Conservation (phyloP, 2,329 filamentous ascomycete species). For the Delphinella strobiligena region DNA sequence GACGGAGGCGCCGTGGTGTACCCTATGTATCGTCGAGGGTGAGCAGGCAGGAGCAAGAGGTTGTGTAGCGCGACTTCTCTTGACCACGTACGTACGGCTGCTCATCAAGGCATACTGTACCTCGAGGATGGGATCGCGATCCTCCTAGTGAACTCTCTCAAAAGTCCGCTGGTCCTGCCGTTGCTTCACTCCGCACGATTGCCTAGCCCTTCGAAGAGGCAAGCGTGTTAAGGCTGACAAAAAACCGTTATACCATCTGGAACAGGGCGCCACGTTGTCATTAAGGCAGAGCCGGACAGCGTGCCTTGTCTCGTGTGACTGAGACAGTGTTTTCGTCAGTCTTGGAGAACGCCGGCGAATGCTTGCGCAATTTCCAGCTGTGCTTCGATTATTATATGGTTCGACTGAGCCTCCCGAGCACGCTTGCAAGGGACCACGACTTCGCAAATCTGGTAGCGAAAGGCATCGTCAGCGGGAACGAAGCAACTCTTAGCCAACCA, state of each 20-base stretch:
- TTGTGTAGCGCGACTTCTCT: background rate
- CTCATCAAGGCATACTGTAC: background rate
- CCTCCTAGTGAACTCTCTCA: no score
- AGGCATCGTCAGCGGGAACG: conserved; percentile 8
- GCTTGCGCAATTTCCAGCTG: conserved; percentile 6
- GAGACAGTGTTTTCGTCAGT: conserved; percentile 9
- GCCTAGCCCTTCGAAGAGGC: background rate
- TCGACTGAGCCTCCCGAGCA: conserved; percentile 6
- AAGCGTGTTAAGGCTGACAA: conserved; percentile 8
- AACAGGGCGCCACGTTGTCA: conserved; percentile 8
- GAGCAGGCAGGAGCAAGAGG: background rate
- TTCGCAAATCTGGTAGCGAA: conserved; percentile 9
- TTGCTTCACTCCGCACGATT: no score
- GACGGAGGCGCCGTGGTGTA: background rate
- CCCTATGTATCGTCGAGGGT: background rate
- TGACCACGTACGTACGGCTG: background rate
- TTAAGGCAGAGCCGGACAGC: conserved; percentile 7
- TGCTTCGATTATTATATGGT: conserved; percentile 7
- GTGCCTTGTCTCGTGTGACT: conserved; percentile 7
- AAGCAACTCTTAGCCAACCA: conserved; percentile 5
- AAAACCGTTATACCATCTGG: conserved; percentile 9
- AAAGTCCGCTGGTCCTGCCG: no score
- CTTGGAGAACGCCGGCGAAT: conserved; percentile 1
- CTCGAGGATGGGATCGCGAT: no score
- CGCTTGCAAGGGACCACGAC: conserved; percentile 8